Conservation (phyloP, 139 green algal genomes). For the Chlamydomonas sp. region DNA sequence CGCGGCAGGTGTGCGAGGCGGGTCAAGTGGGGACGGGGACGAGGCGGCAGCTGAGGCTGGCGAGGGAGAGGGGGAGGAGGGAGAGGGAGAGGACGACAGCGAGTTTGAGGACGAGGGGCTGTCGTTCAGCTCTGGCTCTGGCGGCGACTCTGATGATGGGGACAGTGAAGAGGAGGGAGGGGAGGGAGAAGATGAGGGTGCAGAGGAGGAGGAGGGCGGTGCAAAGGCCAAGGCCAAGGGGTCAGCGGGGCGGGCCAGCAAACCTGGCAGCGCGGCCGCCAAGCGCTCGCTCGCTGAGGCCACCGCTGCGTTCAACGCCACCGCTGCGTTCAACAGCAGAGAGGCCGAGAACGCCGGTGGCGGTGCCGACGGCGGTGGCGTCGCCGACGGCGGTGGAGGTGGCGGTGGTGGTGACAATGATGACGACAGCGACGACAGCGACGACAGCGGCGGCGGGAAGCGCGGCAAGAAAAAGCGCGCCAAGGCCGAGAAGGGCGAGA, state of each 20-base stretch:
- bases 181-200: no score
- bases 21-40: neutral
- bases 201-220: no score
- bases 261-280: neutral
- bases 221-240: no score
- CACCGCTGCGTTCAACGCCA: neutral
- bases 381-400: neutral
- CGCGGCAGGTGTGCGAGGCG: neutral
- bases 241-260: no score
- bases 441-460: neutral
- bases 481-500: no score
- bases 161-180: conserved; percentile 3
- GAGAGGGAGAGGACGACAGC: neutral
- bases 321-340: neutral
- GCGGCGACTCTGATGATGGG: no score
- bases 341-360: neutral
- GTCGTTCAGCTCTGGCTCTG: no score
- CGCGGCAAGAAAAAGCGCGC: no score
- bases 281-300: neutral
- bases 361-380: neutral
- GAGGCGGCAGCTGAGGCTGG: conserved; percentile 4
- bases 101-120: neutral
- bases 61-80: conserved; percentile 12
- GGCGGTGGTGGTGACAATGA: conserved; percentile 9
- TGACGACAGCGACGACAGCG: conserved; percentile 11